Percentiles rank a stretch among this genome's conserved stretches.
These are phyloP conservation scores for Aspergillus clavatus DNA, from an alignment of 2,329 filamentous ascomycete genomes.

Conservation along the genomic window DNA sequence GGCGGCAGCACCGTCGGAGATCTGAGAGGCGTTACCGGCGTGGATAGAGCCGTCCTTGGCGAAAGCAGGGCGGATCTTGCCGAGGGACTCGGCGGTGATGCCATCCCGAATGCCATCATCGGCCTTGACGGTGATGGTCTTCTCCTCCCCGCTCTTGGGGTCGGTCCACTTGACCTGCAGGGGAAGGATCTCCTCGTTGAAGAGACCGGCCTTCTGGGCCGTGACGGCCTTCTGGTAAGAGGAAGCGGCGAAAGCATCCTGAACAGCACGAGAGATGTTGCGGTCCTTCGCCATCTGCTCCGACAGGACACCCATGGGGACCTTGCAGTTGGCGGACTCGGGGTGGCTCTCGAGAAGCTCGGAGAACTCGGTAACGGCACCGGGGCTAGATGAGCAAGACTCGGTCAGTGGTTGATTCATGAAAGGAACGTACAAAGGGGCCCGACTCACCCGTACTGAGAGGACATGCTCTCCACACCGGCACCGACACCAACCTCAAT, in stretches of 20 bases:
- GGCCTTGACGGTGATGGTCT: constrained; percentile 72
- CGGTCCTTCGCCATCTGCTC: constrained; percentile 92
- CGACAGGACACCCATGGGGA: constrained; percentile 89
- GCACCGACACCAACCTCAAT: constrained; percentile 93
- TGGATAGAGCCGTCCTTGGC: constrained; percentile 90
- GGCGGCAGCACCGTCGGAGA: constrained; percentile 91
- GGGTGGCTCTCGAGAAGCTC: constrained; percentile 76
- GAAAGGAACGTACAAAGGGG: too few relatives aligned
- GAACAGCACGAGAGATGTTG: constrained; percentile 63
- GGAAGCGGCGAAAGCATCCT: constrained; percentile 90
- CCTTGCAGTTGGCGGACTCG: constrained; percentile 91
- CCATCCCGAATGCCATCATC: constrained; percentile 85
- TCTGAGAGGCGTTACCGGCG: constrained; percentile 92
- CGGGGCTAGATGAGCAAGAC: constrained; percentile 50
- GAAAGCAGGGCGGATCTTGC: constrained; percentile 87
- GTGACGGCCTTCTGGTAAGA: constrained; percentile 86
- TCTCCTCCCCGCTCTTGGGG: constrained; percentile 81
- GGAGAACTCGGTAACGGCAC: constrained; percentile 87
- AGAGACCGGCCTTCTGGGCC: constrained; percentile 84
- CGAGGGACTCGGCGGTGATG: constrained; percentile 81
- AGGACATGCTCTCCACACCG: constrained; percentile 93
- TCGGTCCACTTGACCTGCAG: constrained; percentile 83
- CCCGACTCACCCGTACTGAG: constrained; percentile 73
- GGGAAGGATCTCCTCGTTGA: constrained; percentile 85
- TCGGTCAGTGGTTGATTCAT: not conserved